phyloP scores from a whole-genome alignment of 1,284 basidiomycete species.

The Moniliella sp. region DNA sequence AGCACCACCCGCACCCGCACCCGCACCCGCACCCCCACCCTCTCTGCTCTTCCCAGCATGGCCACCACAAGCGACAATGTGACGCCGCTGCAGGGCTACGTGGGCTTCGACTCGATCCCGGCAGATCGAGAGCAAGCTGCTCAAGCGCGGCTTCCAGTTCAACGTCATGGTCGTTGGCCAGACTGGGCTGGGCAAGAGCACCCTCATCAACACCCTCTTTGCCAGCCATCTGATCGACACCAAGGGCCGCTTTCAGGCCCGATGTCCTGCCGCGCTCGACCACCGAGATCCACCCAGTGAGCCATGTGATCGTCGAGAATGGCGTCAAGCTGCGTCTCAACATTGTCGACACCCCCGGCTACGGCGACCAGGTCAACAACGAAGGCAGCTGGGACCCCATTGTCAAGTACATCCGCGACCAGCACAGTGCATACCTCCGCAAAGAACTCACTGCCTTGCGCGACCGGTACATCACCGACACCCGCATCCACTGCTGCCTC shows the following conservation, averaged over 20 bases:
- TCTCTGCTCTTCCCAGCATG: no score
- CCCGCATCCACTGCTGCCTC: conserved; percentile 87
- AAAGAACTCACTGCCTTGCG: conserved; percentile 97
- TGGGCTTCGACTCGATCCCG: conserved; percentile 49
- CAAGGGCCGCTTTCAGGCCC: conserved; percentile 70
- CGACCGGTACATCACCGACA: conserved; percentile 92
- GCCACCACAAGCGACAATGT: conserved; percentile 1
- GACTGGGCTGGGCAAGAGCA: conserved; percentile 92
- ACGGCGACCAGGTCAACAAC: conserved; percentile 95
- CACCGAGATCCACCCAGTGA: conserved; percentile 82
- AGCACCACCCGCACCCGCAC: no score
- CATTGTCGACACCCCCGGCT: conserved; percentile 95
- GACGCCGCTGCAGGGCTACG: conserved; percentile 31
- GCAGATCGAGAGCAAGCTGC: conserved; percentile 95
- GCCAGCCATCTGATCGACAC: conserved; percentile 91
- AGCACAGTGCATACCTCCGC: conserved; percentile 91
- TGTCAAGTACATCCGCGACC: conserved; percentile 94
- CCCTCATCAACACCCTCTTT: conserved; percentile 94
- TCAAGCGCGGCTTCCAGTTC: conserved; percentile 97
- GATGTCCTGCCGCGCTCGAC: conserved; percentile 76
- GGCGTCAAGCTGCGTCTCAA: conserved; percentile 82
- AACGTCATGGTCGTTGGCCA: conserved; percentile 54
- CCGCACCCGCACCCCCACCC: no score
- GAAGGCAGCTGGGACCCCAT: conserved; percentile 92
- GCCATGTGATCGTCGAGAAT: conserved; percentile 73